Conservation (phyloP, 371 early-diverging fungal species). For the Rhizomucor miehei region DNA sequence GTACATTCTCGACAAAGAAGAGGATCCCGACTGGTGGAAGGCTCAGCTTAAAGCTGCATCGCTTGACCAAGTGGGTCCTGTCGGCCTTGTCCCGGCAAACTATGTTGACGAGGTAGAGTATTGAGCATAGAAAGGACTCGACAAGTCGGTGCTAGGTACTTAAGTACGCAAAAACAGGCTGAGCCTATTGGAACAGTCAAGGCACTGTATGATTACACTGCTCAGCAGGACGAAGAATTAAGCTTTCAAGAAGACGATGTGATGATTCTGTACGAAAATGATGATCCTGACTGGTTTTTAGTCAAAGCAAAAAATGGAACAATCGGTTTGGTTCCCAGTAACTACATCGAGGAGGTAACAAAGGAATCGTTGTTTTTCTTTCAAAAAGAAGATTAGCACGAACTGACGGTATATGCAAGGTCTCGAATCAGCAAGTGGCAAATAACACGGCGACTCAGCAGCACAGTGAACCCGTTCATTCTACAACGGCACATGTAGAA, state of each 20-base stretch:
- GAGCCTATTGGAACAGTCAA: slow-evolving; percentile 52
- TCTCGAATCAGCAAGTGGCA: slow-evolving; percentile 6
- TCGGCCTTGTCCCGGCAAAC: slow-evolving; percentile 78
- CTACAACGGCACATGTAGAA: not conserved
- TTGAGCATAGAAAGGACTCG: not conserved
- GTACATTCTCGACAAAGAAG: slow-evolving; percentile 66
- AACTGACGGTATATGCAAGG: slow-evolving; percentile 1
- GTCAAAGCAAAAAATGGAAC: slow-evolving; percentile 50
- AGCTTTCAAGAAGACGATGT: slow-evolving; percentile 71
- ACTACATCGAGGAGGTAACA: slow-evolving; percentile 66
- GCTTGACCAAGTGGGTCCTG: slow-evolving; percentile 43
- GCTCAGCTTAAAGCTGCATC: slow-evolving; percentile 59
- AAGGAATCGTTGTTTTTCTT: not conserved
- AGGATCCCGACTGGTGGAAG: slow-evolving; percentile 75
- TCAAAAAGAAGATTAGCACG: not conserved
- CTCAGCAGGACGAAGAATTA: slow-evolving; percentile 76
- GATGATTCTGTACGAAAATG: slow-evolving; percentile 66
- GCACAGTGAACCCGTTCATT: not conserved
- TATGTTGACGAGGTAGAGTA: slow-evolving; percentile 66
- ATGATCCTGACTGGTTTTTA: slow-evolving; percentile 80
- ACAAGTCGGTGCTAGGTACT: not conserved
- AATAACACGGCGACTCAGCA: not conserved
- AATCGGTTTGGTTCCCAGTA: slow-evolving; percentile 73
- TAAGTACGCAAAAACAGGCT: slow-evolving; percentile 16
- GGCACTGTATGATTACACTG: slow-evolving; percentile 77